These are phyloP conservation scores for Camelina laxa DNA, from an alignment of 345 rosid species.

Conservation along the genomic window DNA sequence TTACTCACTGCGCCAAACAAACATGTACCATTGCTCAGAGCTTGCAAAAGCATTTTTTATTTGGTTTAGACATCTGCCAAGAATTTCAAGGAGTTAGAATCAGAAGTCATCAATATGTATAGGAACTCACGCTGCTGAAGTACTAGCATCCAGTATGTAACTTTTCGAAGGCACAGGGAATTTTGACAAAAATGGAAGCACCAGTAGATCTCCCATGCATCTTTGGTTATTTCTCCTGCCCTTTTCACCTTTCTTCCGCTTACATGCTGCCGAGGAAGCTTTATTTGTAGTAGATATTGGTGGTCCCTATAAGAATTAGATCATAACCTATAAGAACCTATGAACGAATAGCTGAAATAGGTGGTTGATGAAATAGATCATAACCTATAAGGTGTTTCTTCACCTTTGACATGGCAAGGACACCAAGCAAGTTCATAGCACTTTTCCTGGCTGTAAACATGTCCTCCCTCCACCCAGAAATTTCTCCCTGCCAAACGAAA, in stretches of 20 bases:
- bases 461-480: constrained; percentile 94
- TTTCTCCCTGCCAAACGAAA: constrained; percentile 60
- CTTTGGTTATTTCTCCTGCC: constrained; percentile 56
- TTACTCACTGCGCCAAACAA: constrained; percentile 7
- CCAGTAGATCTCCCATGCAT: constrained; percentile 76
- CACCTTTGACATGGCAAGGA: constrained; percentile 82
- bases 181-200: constrained; percentile 85
- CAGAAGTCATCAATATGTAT: constrained; percentile 31
- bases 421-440: constrained; percentile 82
- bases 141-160: constrained; percentile 53
- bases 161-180: constrained; percentile 62
- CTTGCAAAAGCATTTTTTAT: neutral
- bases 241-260: constrained; percentile 85
- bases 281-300: constrained; percentile 53
- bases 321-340: constrained; percentile 24
- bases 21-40: constrained; percentile 22
- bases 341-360: constrained; percentile 26
- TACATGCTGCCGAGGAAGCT: constrained; percentile 56
- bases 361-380: constrained; percentile 1
- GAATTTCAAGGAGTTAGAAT: constrained; percentile 1
- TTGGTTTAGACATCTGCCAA: constrained; percentile 29
- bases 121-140: constrained; percentile 60
- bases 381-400: constrained; percentile 20
- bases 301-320: constrained; percentile 64
- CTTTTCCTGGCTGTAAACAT: constrained; percentile 88